Conservation (phyloP, 768 basidiomycete genomes). For the Pulveroboletus sp. region DNA sequence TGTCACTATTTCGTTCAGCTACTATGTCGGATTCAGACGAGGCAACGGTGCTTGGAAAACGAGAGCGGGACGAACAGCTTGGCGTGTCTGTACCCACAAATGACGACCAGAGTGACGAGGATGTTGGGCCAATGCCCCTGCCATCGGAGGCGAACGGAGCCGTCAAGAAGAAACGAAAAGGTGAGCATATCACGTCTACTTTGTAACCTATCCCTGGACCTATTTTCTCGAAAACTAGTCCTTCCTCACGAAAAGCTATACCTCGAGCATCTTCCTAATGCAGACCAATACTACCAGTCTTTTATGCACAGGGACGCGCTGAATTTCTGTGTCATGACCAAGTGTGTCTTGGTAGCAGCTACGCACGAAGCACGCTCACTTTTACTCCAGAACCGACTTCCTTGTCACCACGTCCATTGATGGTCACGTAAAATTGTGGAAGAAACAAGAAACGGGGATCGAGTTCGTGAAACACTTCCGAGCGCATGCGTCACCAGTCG, state of each 20-base stretch:
- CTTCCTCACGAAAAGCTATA: conserved; percentile 92
- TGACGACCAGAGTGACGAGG: conserved; percentile 61
- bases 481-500: conserved; percentile 79
- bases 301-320: conserved; percentile 97
- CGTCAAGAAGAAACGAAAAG: conserved; percentile 81
- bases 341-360: conserved; percentile 43
- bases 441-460: conserved; percentile 93
- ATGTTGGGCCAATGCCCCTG: conserved; percentile 89
- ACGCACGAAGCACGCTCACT: conserved; percentile 4
- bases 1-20: too few relatives aligned
- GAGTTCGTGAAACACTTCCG: conserved; percentile 99
- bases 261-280: conserved; percentile 86
- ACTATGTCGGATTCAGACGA: conserved; percentile 49
- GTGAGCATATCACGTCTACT: conserved; percentile 38
- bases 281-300: conserved; percentile 94
- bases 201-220: not conserved
- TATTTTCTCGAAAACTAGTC: conserved; percentile 47
- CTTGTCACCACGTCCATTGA: conserved; percentile 93
- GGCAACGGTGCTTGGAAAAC: conserved; percentile 62
- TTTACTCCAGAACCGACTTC: conserved; percentile 76
- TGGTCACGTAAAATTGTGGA: conserved; percentile 98
- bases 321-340: conserved; percentile 86
- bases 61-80: conserved; percentile 39
- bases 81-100: conserved; percentile 16
- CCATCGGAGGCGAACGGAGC: conserved; percentile 35